Evolutionary conservation across 2,329 filamentous ascomycete species (phyloP).

Genomic region (Fusarium verrucosum): DNA sequence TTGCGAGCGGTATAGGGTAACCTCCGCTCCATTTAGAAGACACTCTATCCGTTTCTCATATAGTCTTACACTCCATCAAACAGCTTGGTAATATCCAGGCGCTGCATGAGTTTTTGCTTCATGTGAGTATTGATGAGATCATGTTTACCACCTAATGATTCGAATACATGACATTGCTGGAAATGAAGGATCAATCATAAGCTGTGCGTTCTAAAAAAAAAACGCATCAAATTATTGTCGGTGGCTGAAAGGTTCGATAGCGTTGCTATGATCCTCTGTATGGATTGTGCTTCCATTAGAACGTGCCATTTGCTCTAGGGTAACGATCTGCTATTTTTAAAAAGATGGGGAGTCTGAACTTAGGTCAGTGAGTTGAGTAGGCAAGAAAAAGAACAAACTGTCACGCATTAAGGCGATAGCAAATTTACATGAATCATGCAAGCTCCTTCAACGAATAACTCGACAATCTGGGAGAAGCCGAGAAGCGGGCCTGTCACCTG

Average conservation of each 20-base stretch:
- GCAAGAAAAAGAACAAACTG: too few species aligned
- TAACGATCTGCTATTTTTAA: constrained; percentile 8
- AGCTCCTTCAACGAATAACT: too few species aligned
- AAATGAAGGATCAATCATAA: not conserved
- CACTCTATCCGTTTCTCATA: too few species aligned
- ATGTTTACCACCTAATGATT: not conserved
- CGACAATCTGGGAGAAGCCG: not conserved
- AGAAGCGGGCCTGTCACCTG: constrained; percentile 4
- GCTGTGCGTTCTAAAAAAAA: not conserved
- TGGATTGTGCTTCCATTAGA: not conserved
- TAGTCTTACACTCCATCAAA: not conserved
- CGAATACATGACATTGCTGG: not conserved
- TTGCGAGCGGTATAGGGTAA: constrained; percentile 6
- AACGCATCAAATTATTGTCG: not conserved
- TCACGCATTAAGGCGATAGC: not conserved
- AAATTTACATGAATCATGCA: too few species aligned
- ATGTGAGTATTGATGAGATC: not conserved
- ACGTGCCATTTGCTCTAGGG: not conserved
- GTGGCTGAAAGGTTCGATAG: constrained; percentile 1
- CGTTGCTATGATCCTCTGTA: constrained; percentile 2
- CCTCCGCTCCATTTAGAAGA: not conserved
- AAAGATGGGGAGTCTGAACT: not conserved
- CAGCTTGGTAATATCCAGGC: not conserved
- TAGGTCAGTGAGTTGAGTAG: too few species aligned
- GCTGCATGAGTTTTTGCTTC: not conserved